A percentile compares a stretch with the other conserved stretches of the same genome.
phyloP scores from a whole-genome alignment of 2,329 filamentous ascomycete genomes.

The Ophiostoma ips region DNA sequence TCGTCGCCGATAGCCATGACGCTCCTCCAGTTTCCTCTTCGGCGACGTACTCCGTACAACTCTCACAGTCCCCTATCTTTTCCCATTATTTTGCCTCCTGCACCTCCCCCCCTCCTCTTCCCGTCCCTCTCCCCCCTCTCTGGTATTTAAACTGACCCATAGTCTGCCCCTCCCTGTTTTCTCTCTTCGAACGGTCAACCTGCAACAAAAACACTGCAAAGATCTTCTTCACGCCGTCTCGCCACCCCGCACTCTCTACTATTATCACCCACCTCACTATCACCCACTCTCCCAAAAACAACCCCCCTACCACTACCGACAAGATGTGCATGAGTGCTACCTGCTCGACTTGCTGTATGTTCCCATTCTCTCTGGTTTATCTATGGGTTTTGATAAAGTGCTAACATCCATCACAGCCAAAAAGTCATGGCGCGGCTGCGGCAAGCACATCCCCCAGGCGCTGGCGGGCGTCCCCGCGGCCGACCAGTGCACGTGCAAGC shows the following conservation, averaged over 20 bases:
- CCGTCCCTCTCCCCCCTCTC: too few relatives aligned
- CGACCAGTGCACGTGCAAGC: slow-evolving; percentile 34
- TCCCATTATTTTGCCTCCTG: neutral
- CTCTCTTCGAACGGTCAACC: too few relatives aligned
- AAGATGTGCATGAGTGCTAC: slow-evolving; percentile 29
- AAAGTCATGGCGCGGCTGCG: slow-evolving; percentile 36
- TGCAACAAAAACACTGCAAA: too few relatives aligned
- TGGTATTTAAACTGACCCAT: neutral
- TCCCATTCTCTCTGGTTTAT: slow-evolving; percentile 12
- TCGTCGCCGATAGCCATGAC: too few relatives aligned
- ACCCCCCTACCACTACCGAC: neutral
- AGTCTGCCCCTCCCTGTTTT: too few relatives aligned
- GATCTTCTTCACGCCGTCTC: too few relatives aligned
- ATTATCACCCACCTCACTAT: neutral
- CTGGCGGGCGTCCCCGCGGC: slow-evolving; percentile 29
- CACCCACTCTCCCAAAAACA: neutral
- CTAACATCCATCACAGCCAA: slow-evolving; percentile 23
- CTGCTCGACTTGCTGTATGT: slow-evolving; percentile 29
- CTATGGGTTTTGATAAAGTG: too few relatives aligned
- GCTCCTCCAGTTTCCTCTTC: too few relatives aligned
- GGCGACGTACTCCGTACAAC: neutral
- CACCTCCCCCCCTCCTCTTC: too few relatives aligned
- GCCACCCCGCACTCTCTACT: neutral
- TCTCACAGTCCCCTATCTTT: neutral
- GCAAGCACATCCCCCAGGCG: slow-evolving; percentile 31